Percentiles rank a stretch among this genome's conserved stretches.
Conservation (phyloP, 495 filamentous ascomycete genomes). For the Penicillium chermesinum region DNA sequence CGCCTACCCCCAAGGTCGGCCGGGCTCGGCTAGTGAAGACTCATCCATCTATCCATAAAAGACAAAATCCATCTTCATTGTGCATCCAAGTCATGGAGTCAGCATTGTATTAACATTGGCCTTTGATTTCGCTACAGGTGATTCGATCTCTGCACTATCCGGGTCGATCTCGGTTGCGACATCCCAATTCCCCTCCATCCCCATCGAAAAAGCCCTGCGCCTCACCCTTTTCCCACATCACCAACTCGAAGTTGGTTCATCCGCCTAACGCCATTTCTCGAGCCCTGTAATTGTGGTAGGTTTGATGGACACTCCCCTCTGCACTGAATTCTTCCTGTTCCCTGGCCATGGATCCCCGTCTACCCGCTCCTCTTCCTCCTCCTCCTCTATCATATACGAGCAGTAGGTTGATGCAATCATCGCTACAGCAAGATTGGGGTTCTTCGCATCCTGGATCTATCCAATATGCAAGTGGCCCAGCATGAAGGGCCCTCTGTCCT, state of each 20-base stretch:
- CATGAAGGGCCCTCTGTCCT: conserved; percentile 40
- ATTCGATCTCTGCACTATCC: conserved; percentile 27
- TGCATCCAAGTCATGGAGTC: conserved; percentile 11
- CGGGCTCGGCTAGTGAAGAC: conserved; percentile 29
- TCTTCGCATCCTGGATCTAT: conserved; percentile 20
- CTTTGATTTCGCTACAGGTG: conserved; percentile 19
- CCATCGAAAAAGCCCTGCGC: conserved; percentile 36
- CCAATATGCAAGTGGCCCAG: conserved; percentile 38
- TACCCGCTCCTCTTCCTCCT: conserved; percentile 12
- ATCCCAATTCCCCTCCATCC: conserved; percentile 30
- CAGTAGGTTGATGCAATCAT: conserved; percentile 39
- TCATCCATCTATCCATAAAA: conserved; percentile 22
- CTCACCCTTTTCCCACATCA: conserved; percentile 23
- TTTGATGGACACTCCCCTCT: conserved; percentile 35
- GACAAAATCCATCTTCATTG: conserved; percentile 13
- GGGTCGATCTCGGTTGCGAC: conserved; percentile 42
- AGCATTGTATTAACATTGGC: conserved; percentile 28
- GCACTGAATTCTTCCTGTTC: conserved; percentile 17
- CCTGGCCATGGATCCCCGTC: conserved; percentile 25
- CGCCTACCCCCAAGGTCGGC: conserved; percentile 29
- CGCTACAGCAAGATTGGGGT: conserved; percentile 32
- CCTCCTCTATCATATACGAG: conserved; percentile 26
- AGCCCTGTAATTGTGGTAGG: conserved; percentile 38
- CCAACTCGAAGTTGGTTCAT: conserved; percentile 37
- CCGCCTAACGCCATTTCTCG: conserved; percentile 25